Conservation (phyloP, 148 eudicot species). For the Persicaria maculosa region DNA sequence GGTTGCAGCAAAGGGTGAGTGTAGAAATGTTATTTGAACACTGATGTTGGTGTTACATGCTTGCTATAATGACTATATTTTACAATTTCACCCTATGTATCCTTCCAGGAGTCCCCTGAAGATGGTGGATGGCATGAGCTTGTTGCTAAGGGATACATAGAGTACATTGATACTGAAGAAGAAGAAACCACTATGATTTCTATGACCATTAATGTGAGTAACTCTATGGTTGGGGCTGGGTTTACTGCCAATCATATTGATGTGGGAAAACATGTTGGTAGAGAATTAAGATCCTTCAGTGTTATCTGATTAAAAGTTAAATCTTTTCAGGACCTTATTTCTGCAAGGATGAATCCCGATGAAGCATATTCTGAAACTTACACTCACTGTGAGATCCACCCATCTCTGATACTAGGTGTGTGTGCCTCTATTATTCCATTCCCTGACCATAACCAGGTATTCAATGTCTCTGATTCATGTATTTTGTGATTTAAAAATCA, state of each 20-base stretch:
- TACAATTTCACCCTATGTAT: not conserved
- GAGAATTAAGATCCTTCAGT: not conserved
- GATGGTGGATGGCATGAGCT: constrained; percentile 98
- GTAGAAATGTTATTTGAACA: not conserved
- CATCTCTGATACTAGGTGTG: constrained; percentile 91
- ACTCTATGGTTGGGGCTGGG: not conserved
- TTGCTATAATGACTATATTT: constrained; percentile 1
- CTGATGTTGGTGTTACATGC: not conserved
- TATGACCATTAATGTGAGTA: constrained; percentile 92
- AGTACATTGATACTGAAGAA: constrained; percentile 97
- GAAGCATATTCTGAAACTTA: constrained; percentile 94
- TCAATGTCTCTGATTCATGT: constrained; percentile 1
- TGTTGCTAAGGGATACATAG: constrained; percentile 81
- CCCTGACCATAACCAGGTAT: constrained; percentile 96
- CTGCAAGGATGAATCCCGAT: constrained; percentile 70
- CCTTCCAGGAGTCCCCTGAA: constrained; percentile 78
- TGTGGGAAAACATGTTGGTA: not conserved
- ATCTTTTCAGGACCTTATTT: constrained; percentile 65
- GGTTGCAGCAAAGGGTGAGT: constrained; percentile 75
- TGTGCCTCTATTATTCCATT: constrained; percentile 99
- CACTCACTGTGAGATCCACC: constrained; percentile 98
- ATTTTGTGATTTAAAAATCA: not conserved
- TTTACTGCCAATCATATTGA: not conserved
- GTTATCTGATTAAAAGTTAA: constrained; percentile 1
- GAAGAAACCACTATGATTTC: constrained; percentile 99